phyloP scores from a whole-genome alignment of 2,329 filamentous ascomycete genomes.

The Fusarium caatingaense region DNA sequence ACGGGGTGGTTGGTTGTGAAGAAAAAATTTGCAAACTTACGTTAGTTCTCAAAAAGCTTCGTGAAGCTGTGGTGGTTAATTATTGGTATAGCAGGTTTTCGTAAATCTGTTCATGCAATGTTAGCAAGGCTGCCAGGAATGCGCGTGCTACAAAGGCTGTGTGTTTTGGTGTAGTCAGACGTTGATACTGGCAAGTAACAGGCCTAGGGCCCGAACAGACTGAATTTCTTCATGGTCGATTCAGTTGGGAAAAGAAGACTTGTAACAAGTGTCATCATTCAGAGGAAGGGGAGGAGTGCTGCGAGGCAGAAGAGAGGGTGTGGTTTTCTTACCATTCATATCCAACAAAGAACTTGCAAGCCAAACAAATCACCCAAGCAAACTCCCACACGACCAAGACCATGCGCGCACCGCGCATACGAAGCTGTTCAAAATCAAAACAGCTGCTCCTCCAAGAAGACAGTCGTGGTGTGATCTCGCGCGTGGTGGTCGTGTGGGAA shows the following conservation, averaged over 20 bases:
- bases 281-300: conserved; percentile 39
- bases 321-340: conserved; percentile 42
- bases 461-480: conserved; percentile 16
- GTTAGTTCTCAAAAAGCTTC: conserved; percentile 1
- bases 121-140: conserved; percentile 38
- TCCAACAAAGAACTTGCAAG: conserved; percentile 22
- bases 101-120: conserved; percentile 29
- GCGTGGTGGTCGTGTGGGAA: conserved; percentile 19
- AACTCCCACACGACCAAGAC: conserved; percentile 4
- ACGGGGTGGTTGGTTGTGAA: conserved; percentile 10
- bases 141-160: conserved; percentile 5
- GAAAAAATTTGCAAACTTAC: conserved; percentile 37
- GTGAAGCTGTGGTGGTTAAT: conserved; percentile 27
- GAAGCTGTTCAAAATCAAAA: conserved; percentile 33
- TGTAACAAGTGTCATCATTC: conserved; percentile 78
- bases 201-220: conserved; percentile 75
- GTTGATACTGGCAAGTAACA: conserved; percentile 94
- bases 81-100: neutral
- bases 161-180: conserved; percentile 68
- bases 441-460: conserved; percentile 23
- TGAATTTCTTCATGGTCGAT: conserved; percentile 85
- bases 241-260: conserved; percentile 91
- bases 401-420: conserved; percentile 1
- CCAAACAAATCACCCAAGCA: conserved; percentile 15
- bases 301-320: conserved; percentile 35